A percentile compares a stretch with the other conserved stretches of the same genome.
Conservation (phyloP, 495 filamentous ascomycete species). For the Tetracladium marchalianum region DNA sequence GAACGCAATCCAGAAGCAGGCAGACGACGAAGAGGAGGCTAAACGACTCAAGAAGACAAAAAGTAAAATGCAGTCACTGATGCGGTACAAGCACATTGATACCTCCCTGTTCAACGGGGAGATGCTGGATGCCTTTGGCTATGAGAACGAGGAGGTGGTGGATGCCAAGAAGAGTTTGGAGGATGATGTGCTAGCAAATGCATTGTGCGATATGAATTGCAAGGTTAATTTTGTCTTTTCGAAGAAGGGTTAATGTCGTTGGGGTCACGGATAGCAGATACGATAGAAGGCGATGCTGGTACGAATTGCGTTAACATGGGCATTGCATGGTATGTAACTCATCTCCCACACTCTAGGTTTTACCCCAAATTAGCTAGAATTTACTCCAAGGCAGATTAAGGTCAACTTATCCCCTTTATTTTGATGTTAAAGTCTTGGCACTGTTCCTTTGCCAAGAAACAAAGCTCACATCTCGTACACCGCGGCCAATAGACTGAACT, state of each 20-base stretch:
- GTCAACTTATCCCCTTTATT: too few species aligned
- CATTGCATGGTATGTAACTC: too few species aligned
- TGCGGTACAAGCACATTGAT: slow-evolving; percentile 60
- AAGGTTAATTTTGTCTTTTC: slow-evolving; percentile 59
- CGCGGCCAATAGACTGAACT: too few species aligned
- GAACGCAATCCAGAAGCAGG: slow-evolving; percentile 45
- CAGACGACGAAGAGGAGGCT: slow-evolving; percentile 25
- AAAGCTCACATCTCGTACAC: too few species aligned
- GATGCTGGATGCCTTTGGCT: slow-evolving; percentile 18
- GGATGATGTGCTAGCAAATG: slow-evolving; percentile 50
- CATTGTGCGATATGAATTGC: slow-evolving; percentile 51
- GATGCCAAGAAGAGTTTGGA: slow-evolving; percentile 37
- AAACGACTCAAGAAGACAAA: slow-evolving; percentile 23
- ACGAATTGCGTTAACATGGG: too few species aligned
- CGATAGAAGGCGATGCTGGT: neutral
- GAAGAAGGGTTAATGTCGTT: slow-evolving; percentile 29
- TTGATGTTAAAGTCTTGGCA: too few species aligned
- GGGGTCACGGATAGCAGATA: neutral
- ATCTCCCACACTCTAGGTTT: too few species aligned
- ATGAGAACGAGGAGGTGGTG: slow-evolving; percentile 26
- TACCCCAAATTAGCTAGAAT: too few species aligned
- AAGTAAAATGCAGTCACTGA: slow-evolving; percentile 47
- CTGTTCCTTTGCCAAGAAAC: too few species aligned
- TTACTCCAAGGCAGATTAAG: too few species aligned
- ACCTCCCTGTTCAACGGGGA: slow-evolving; percentile 28